Conservation (phyloP, 2,329 filamentous ascomycete species). For the Alternaria brassicicola region DNA sequence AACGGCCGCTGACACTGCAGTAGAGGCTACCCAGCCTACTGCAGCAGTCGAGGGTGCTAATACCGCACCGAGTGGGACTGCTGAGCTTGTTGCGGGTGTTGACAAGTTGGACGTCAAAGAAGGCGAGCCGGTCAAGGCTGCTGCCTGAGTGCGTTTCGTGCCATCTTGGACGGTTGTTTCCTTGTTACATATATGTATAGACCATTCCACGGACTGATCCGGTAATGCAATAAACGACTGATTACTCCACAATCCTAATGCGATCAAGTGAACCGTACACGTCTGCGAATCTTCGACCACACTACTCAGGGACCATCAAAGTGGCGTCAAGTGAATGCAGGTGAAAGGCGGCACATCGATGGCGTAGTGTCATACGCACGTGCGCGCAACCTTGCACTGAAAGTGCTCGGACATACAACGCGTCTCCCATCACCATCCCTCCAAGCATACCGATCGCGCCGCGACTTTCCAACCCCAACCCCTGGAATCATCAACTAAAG, state of each 20-base stretch:
- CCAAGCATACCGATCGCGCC: conserved; percentile 25
- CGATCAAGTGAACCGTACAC: background rate
- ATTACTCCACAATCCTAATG: background rate
- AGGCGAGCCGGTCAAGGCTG: conserved; percentile 24
- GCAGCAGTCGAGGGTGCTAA: background rate
- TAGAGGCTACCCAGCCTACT: background rate
- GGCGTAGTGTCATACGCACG: conserved; percentile 14
- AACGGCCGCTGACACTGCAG: conserved; percentile 2
- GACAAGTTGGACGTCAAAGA: conserved; percentile 34
- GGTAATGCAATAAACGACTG: background rate
- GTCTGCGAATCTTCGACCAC: background rate
- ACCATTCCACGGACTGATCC: background rate
- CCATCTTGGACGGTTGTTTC: background rate
- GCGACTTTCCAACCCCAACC: conserved; percentile 10
- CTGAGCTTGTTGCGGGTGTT: conserved; percentile 27
- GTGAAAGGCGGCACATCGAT: background rate
- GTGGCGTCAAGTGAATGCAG: background rate
- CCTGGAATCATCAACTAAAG: conserved; percentile 1
- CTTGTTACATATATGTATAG: background rate
- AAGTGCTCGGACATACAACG: conserved; percentile 20
- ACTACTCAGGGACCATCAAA: background rate
- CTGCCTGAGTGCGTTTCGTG: conserved; percentile 4
- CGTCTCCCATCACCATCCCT: conserved; percentile 26
- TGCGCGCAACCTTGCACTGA: conserved; percentile 21
- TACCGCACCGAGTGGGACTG: conserved; percentile 5